Conservation (phyloP, 208 protist species). For the Crithidia expoeki region DNA sequence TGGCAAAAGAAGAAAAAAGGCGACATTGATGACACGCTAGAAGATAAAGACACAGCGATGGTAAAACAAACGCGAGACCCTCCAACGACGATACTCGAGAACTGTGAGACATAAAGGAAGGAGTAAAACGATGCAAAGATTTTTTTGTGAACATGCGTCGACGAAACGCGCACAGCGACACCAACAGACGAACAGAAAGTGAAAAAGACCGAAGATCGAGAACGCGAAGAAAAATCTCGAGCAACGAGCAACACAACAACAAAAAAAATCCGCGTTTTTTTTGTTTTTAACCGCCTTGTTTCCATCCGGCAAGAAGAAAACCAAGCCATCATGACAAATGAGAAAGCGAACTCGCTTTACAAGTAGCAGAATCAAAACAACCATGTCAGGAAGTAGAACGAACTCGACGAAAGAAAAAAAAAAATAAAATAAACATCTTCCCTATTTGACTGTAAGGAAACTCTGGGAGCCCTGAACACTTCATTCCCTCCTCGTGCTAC, state of each 20-base stretch:
- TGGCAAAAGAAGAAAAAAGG: slow-evolving; percentile 5
- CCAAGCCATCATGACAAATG: not conserved
- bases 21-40: no score
- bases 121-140: not conserved
- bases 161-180: not conserved
- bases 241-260: not conserved
- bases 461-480: no score
- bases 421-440: not conserved
- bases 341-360: not conserved
- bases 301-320: not conserved
- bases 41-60: slow-evolving; percentile 2
- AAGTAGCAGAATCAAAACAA: not conserved
- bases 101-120: slow-evolving; percentile 18
- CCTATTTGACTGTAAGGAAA: no score
- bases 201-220: slow-evolving; percentile 7
- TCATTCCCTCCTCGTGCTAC: no score
- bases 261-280: no score
- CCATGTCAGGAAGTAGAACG: no score
- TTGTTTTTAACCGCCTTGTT: no score
- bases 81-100: not conserved
- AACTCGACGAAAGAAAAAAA: not conserved
- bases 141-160: no score
- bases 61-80: not conserved
- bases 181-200: not conserved
- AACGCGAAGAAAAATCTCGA: not conserved